Percentiles rank a stretch among this genome's conserved stretches.
These are phyloP conservation scores for Antitrichia curtipendula DNA, from an alignment of 225 moss, liverwort and hornwort genomes.

Conservation along the genomic window DNA sequence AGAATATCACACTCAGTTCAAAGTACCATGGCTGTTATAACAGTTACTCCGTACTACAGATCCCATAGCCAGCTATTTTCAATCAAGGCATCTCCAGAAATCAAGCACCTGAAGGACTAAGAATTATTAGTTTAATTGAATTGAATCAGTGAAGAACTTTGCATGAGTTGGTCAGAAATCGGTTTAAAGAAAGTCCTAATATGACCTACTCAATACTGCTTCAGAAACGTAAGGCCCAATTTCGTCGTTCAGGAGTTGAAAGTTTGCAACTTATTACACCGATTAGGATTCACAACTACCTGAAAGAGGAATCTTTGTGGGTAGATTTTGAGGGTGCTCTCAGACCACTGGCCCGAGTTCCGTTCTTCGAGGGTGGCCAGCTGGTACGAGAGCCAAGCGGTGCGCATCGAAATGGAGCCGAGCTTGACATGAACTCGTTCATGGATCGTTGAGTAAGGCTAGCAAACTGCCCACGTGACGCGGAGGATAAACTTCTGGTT, in stretches of 20 bases:
- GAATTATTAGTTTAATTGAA: background rate
- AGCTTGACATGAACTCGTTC: constrained; percentile 28
- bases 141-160: background rate
- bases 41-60: background rate
- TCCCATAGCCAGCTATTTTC: background rate
- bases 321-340: constrained; percentile 17
- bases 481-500: constrained; percentile 6
- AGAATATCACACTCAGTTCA: background rate
- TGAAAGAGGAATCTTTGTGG: background rate
- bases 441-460: constrained; percentile 31
- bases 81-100: background rate
- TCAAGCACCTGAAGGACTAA: background rate
- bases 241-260: background rate
- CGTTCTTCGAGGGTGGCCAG: constrained; percentile 22
- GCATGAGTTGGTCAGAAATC: background rate
- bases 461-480: constrained; percentile 12
- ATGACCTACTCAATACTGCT: background rate
- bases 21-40: background rate
- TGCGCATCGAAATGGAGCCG: constrained; percentile 30
- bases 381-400: constrained; percentile 15
- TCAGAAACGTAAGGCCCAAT: background rate
- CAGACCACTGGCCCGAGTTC: constrained; percentile 31
- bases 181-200: background rate
- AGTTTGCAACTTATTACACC: background rate
- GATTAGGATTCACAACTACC: background rate